Percentiles rank a stretch among this genome's conserved stretches.
Evolutionary conservation across 495 filamentous ascomycete species (phyloP).

Genomic region (Astrothelium macrocarpum): DNA sequence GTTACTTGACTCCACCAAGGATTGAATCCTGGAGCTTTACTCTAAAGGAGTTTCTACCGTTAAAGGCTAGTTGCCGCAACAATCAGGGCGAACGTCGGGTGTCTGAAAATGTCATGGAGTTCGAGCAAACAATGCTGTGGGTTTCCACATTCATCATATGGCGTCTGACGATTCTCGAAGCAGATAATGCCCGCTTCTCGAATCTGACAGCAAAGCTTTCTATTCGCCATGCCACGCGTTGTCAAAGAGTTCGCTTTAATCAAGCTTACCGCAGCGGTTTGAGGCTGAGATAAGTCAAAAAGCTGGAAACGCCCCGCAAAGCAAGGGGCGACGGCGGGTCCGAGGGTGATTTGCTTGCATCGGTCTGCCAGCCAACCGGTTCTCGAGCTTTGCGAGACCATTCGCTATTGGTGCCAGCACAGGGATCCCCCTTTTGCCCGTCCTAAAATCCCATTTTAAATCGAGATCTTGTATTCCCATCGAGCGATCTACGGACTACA

Average conservation of each 20-base stretch:
- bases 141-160: neutral
- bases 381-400: neutral
- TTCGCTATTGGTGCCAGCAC: neutral
- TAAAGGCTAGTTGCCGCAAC: no score
- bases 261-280: neutral
- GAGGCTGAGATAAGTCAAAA: constrained; percentile 4
- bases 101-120: neutral
- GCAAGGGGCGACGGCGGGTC: neutral
- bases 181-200: neutral
- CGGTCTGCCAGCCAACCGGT: neutral
- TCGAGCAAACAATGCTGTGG: neutral
- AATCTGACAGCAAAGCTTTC: neutral
- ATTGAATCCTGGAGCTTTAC: neutral
- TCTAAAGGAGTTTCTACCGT: neutral
- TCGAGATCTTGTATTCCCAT: constrained; percentile 2
- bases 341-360: neutral
- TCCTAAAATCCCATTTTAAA: neutral
- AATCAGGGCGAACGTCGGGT: no score
- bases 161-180: neutral
- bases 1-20: neutral
- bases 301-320: constrained; percentile 2
- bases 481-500: neutral
- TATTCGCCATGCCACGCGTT: neutral
- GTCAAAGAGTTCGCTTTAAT: neutral
- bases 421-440: neutral